Base-by-base conservation (phyloP, 2,329 filamentous ascomycete genomes). In the Hypoxylon sp. region DNA sequence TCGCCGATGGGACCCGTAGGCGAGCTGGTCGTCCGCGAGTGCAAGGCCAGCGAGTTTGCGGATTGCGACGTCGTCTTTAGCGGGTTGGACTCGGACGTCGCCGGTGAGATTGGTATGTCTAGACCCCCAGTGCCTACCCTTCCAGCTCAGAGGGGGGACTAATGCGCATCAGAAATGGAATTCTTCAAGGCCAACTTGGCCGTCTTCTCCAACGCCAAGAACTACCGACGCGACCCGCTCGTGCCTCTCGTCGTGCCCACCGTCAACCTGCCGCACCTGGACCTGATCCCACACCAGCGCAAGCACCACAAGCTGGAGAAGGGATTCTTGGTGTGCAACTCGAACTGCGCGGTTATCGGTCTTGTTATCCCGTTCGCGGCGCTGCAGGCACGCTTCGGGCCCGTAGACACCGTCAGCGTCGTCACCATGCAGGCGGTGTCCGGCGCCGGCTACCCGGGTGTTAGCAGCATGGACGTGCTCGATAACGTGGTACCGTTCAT, bases 141-240 rank as follows among this genome's bases (percentile, higher is more conserved):
- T 34, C 39, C 22, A 4, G n/a, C 22, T 17, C 3, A 26, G 1
- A 46, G 10, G 4, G 20, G 13, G 4, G 8, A 17, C 32, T 26
- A 28, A 52, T 13, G 15, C n/a, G 17, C 7, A 41, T 17, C 72
- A 94, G 94, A 98, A 79, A 92, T 92, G 86, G 91, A 91, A 71
- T 98, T 98, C 79, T 85, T 97, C 74, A 91, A 90, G 75, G 90
- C 93, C 64, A 89, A 97, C 74, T 88, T 97, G 53, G 89, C 92
- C 73, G 91, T 97, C 77, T 98, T 99, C 83, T 97, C 93, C 73
- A 99, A 98, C 79, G 94, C 95, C 53, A 97, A 97, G 81, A 98
- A 97, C 86, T 93, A 97, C 85, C 91, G 95, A 72, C 90, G 90
- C 76, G 90, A 97, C 77, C 93, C 93, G 19, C 84, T 94, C 50